Percentiles rank a stretch among this genome's conserved stretches.
Evolutionary conservation across 2,329 filamentous ascomycete genomes (phyloP).

Genomic region (Aspergillus nomiae): DNA sequence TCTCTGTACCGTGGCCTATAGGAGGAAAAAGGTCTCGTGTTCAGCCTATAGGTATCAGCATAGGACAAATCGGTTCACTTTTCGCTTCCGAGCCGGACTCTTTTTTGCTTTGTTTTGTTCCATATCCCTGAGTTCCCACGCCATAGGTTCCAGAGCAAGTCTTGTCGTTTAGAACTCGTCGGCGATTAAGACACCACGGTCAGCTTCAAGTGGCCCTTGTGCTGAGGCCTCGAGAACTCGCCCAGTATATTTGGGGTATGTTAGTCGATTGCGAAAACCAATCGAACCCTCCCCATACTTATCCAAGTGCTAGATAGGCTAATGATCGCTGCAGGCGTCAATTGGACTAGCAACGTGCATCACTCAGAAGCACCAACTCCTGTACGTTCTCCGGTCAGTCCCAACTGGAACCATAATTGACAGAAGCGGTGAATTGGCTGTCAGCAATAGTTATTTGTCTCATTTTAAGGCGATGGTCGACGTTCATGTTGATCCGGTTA

Average conservation of each 20-base stretch:
- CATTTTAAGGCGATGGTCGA: slow-evolving; percentile 24
- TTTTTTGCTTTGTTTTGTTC: neutral
- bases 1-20: neutral
- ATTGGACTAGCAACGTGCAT: slow-evolving; percentile 24
- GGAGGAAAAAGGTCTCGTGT: slow-evolving; percentile 1
- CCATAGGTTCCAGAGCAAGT: neutral
- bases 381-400: slow-evolving; percentile 10
- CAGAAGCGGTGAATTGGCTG: slow-evolving; percentile 29
- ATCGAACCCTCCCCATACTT: slow-evolving; percentile 28
- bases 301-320: slow-evolving; percentile 19
- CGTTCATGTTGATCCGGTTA: slow-evolving; percentile 15
- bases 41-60: neutral
- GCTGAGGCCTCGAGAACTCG: neutral
- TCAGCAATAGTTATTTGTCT: slow-evolving; percentile 12
- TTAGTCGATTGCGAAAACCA: slow-evolving; percentile 10
- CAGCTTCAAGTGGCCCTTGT: neutral
- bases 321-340: slow-evolving; percentile 29
- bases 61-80: neutral
- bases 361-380: slow-evolving; percentile 10
- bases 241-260: slow-evolving; percentile 9
- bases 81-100: neutral
- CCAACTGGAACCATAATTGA: slow-evolving; percentile 12
- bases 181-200: slow-evolving; percentile 9
- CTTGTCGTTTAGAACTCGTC: neutral
- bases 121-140: neutral